phyloP scores from a whole-genome alignment of 208 protist species.

The Leishmania braziliensis region DNA sequence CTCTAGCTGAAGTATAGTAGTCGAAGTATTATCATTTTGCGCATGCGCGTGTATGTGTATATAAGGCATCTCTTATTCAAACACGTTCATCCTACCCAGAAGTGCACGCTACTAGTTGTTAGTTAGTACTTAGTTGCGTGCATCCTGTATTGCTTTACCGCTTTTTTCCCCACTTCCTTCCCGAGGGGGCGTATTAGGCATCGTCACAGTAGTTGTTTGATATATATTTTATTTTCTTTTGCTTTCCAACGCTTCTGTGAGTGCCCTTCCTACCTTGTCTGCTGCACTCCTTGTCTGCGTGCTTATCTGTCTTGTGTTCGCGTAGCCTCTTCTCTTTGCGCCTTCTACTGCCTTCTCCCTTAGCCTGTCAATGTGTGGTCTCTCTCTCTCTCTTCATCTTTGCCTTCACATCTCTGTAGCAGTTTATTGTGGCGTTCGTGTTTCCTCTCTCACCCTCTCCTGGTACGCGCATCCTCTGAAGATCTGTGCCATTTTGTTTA shows the following conservation, averaged over 20 bases:
- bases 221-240: neutral
- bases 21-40: neutral
- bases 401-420: neutral
- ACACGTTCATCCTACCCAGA: neutral
- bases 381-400: neutral
- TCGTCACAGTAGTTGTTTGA: too few species aligned
- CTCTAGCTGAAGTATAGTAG: neutral
- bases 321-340: neutral
- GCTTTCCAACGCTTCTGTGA: neutral
- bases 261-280: neutral
- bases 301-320: neutral
- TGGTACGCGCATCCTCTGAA: neutral
- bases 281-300: neutral
- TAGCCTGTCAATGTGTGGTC: neutral
- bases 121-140: neutral
- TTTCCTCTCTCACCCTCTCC: neutral
- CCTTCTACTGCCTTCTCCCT: slow-evolving; percentile 6
- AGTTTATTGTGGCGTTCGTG: neutral
- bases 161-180: neutral
- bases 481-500: neutral
- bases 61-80: neutral
- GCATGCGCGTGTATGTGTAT: neutral
- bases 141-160: neutral
- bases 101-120: neutral
- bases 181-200: neutral